Conservation (phyloP, 371 early-diverging fungal species). For the Lichtheimia corymbifera region DNA sequence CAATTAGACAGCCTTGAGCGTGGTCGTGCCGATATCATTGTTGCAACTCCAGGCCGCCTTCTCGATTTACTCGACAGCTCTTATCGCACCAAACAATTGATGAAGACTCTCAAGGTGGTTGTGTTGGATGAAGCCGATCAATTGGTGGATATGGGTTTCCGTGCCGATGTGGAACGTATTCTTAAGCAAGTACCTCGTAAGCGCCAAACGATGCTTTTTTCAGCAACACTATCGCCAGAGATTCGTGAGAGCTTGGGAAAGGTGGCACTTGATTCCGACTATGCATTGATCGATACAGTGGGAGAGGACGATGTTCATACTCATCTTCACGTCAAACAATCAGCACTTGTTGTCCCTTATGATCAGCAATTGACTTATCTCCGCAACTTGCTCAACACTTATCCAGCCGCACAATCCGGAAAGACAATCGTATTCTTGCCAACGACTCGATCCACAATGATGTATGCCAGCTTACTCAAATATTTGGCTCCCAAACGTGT, state of each 20-base stretch:
- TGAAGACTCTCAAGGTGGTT: conserved; percentile 68
- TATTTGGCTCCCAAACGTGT: conserved; percentile 36
- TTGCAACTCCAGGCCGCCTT: conserved; percentile 96
- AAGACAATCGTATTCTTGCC: conserved; percentile 94
- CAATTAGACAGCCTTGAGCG: conserved; percentile 65
- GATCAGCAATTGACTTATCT: conserved; percentile 63
- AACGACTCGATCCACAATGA: conserved; percentile 77
- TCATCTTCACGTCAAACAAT: conserved; percentile 77
- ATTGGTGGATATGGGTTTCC: conserved; percentile 98
- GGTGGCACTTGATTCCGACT: conserved; percentile 79
- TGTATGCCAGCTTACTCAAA: conserved; percentile 70
- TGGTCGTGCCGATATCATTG: conserved; percentile 82
- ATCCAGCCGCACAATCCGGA: conserved; percentile 52
- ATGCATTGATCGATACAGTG: conserved; percentile 83
- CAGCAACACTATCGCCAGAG: conserved; percentile 92
- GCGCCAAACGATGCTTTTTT: conserved; percentile 97
- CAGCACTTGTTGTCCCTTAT: conserved; percentile 67
- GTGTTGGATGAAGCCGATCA: conserved; percentile 99
- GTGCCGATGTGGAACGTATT: conserved; percentile 87
- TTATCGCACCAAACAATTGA: conserved; percentile 54
- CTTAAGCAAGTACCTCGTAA: conserved; percentile 73
- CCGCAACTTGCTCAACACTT: conserved; percentile 61
- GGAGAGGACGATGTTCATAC: conserved; percentile 82
- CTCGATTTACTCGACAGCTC: conserved; percentile 80
- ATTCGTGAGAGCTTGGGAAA: conserved; percentile 60